phyloP scores from a whole-genome alignment of 202 grass and related monocot species.

The Brachypodium distachyon region DNA sequence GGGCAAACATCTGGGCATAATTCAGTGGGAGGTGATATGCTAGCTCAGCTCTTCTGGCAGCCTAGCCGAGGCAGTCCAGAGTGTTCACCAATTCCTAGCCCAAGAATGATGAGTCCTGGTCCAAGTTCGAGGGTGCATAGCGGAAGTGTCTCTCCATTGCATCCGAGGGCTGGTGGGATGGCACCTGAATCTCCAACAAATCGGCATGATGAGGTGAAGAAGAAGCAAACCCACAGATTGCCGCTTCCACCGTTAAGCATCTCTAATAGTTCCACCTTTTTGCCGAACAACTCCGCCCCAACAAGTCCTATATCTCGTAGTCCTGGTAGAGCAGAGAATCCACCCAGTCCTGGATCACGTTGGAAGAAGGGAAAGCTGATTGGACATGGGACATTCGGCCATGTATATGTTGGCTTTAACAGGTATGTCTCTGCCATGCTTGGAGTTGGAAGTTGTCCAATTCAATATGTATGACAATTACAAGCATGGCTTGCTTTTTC shows the following conservation, averaged over 20 bases:
- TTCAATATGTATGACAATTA: constrained; percentile 6
- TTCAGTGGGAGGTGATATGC: constrained; percentile 94
- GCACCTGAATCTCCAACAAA: constrained; percentile 79
- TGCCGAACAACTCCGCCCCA: constrained; percentile 61
- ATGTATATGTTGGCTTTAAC: constrained; percentile 99
- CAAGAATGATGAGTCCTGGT: constrained; percentile 93
- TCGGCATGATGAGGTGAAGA: constrained; percentile 65
- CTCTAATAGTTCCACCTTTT: constrained; percentile 48
- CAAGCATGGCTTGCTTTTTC: neutral
- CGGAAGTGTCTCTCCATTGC: constrained; percentile 83
- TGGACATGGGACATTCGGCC: constrained; percentile 87
- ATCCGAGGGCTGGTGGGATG: constrained; percentile 76
- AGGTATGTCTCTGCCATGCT: constrained; percentile 52
- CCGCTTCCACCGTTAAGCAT: constrained; percentile 77
- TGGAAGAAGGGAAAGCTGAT: constrained; percentile 99
- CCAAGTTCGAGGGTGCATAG: constrained; percentile 98
- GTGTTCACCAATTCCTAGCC: constrained; percentile 86
- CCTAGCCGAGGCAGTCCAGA: constrained; percentile 88
- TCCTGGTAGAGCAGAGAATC: constrained; percentile 77
- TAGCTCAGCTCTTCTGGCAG: constrained; percentile 84
- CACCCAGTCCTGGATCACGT: constrained; percentile 75
- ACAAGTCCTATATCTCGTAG: constrained; percentile 67
- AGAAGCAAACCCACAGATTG: constrained; percentile 87
- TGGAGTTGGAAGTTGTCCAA: constrained; percentile 5
- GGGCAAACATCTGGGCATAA: constrained; percentile 98